Evolutionary conservation across 2,329 filamentous ascomycete species (phyloP), one percentile per base, ranked within the genome.

Genomic region (Fusarium fracticaudum): DNA sequence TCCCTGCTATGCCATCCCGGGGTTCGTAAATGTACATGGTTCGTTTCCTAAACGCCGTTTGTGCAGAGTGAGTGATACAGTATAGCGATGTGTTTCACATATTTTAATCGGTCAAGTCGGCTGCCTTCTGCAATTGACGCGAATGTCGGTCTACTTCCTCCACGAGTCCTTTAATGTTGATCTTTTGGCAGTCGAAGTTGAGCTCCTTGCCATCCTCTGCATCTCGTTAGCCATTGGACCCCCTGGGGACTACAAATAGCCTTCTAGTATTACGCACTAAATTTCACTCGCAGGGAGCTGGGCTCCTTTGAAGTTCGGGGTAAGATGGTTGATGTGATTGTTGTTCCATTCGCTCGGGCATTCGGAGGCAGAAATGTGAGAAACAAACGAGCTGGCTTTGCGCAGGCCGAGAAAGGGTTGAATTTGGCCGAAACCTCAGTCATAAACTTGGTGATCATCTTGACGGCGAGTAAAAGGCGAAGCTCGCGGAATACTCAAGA

Each of bases 121-220:
- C 93, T 83, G 94, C 91, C 81, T 97, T 92, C 78, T 94, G 91
- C 80, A 98, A 84, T 76, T 88, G 86, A 76, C 96, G 90, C 58
- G 95, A 98, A 85, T 98, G 94, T 79, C 96, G 89, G 82, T 98
- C 93, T 50, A 98, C 91, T 83, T 98, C 95, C 82, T 95, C 93
- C 66, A 96, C 88, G 26, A 98, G 90, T 79, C 95, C 93, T 81
- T 94, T 93, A 80, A 98, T 95, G 77, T 91, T 93, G 84, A 95
- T 87, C 82, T 92, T 93, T 77, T 94, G 91, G 75, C 94, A 88
- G 80, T 98, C 91, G 44, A 98, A 89, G 40, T 91, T 90, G 86
- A 98, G 90, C 79, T 97, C 92, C 85, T 96, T 97, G 78, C 96
- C 96, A 80, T 98, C 96, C 88, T 98, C 94, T 97, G 81, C 29